Conservation (phyloP, 768 basidiomycete genomes). For the Panaeolus cyanescens region DNA sequence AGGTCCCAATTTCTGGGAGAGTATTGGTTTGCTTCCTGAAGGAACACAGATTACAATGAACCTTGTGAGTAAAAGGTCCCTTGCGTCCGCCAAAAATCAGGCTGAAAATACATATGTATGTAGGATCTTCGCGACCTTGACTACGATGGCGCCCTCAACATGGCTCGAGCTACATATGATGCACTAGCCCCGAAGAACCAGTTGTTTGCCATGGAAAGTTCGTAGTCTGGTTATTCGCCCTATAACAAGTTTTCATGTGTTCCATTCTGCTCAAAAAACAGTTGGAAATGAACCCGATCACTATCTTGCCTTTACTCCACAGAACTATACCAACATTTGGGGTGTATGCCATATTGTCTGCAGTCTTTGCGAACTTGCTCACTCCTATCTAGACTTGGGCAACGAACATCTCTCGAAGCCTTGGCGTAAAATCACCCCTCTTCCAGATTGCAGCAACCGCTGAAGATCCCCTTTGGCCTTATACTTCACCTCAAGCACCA, state of each 20-base stretch:
- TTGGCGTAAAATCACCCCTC: constrained; percentile 37
- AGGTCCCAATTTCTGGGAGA: constrained; percentile 51
- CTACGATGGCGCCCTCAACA: constrained; percentile 40
- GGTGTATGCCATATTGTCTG: constrained; percentile 30
- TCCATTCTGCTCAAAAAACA: constrained; percentile 13
- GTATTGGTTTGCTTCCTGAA: constrained; percentile 43
- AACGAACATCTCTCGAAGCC: constrained; percentile 43
- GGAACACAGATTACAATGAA: constrained; percentile 50
- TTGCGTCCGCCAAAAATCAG: background rate
- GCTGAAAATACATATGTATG: background rate
- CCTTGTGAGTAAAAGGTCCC: constrained; percentile 32
- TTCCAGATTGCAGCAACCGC: constrained; percentile 55
- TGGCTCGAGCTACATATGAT: constrained; percentile 43
- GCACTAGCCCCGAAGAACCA: constrained; percentile 35
- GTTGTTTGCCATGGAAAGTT: constrained; percentile 48
- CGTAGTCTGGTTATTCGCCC: constrained; percentile 1
- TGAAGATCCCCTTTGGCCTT: constrained; percentile 54
- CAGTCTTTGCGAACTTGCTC: background rate
- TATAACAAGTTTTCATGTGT: background rate
- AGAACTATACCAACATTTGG: constrained; percentile 47
- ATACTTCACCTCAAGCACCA: constrained; percentile 41
- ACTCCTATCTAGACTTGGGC: constrained; percentile 42
- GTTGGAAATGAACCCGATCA: constrained; percentile 62
- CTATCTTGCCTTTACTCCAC: constrained; percentile 42
- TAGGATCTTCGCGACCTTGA: constrained; percentile 48